These are phyloP conservation scores for Cochlearia excelsa DNA, from an alignment of 345 rosid species.

Conservation along the genomic window DNA sequence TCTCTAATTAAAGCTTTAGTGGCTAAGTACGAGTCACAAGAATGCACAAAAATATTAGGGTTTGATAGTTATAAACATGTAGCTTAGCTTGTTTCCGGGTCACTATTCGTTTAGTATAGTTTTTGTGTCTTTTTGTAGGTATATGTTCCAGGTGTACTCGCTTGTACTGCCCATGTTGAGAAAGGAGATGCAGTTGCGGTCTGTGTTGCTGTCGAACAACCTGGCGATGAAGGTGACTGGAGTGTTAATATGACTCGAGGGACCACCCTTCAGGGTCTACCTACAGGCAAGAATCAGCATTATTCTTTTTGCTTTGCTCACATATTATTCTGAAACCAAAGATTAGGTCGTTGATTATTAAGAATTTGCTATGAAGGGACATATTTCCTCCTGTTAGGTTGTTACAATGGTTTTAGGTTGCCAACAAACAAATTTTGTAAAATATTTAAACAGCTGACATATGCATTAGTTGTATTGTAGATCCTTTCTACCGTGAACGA, in stretches of 20 bases:
- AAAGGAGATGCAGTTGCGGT: conserved; percentile 91
- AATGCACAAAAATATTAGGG: background rate
- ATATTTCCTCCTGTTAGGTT: background rate
- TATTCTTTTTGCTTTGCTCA: conserved; percentile 15
- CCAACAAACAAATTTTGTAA: conserved; percentile 3
- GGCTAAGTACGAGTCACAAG: background rate
- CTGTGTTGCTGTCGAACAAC: conserved; percentile 88
- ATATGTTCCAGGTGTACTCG: conserved; percentile 94
- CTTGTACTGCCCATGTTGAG: conserved; percentile 96
- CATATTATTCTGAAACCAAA: background rate
- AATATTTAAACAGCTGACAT: conserved; percentile 28
- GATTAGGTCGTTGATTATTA: conserved; percentile 3
- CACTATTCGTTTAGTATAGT: background rate
- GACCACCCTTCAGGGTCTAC: conserved; percentile 73
- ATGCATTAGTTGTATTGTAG: conserved; percentile 44
- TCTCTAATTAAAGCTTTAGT: background rate
- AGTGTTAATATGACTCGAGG: conserved; percentile 83
- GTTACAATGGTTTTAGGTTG: background rate
- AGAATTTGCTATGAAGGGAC: background rate
- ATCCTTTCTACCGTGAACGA: conserved; percentile 72
- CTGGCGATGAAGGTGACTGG: conserved; percentile 67
- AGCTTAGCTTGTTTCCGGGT: conserved; percentile 4
- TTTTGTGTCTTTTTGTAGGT: conserved; percentile 48
- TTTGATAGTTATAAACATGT: background rate
- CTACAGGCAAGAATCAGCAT: conserved; percentile 54